Conservation (phyloP, 1,284 basidiomycete genomes). For the Coniferiporia weirii region DNA sequence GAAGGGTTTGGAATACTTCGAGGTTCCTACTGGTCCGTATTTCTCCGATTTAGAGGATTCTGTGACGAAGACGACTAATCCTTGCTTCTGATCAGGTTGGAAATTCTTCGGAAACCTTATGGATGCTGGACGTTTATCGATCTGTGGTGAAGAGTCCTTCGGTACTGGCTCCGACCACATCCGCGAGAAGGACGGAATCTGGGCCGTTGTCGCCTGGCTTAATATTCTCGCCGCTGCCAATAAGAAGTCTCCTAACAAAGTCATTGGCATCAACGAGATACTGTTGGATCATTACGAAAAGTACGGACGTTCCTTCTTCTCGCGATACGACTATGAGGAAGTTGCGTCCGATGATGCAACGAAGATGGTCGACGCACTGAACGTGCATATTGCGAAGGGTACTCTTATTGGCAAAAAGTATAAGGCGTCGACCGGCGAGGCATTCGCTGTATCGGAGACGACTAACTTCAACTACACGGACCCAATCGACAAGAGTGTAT, state of each 20-base stretch:
- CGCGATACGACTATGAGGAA: slow-evolving; percentile 98
- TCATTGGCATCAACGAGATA: slow-evolving; percentile 85
- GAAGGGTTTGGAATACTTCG: slow-evolving; percentile 91
- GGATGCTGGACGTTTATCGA: slow-evolving; percentile 95
- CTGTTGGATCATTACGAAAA: slow-evolving; percentile 83
- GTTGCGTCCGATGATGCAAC: slow-evolving; percentile 88
- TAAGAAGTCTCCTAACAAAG: slow-evolving; percentile 69
- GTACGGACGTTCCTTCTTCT: slow-evolving; percentile 98
- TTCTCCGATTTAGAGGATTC: not conserved
- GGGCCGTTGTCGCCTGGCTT: slow-evolving; percentile 97
- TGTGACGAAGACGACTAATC: not conserved
- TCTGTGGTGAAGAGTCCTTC: slow-evolving; percentile 98
- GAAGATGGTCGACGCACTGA: slow-evolving; percentile 77
- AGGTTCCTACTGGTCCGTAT: slow-evolving; percentile 87
- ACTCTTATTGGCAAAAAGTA: slow-evolving; percentile 66
- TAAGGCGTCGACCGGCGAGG: slow-evolving; percentile 60
- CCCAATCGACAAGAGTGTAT: slow-evolving; percentile 92
- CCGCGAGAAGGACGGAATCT: slow-evolving; percentile 97
- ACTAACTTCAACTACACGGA: slow-evolving; percentile 96
- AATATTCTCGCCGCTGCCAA: slow-evolving; percentile 95
- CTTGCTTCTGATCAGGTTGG: slow-evolving; percentile 60
- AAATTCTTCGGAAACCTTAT: slow-evolving; percentile 99
- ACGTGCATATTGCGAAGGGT: slow-evolving; percentile 61
- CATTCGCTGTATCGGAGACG: slow-evolving; percentile 76
- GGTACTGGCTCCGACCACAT: slow-evolving; percentile 99